Evolutionary conservation across 2,329 filamentous ascomycete genomes (phyloP).

Genomic region (Verticillium nonalfalfae): DNA sequence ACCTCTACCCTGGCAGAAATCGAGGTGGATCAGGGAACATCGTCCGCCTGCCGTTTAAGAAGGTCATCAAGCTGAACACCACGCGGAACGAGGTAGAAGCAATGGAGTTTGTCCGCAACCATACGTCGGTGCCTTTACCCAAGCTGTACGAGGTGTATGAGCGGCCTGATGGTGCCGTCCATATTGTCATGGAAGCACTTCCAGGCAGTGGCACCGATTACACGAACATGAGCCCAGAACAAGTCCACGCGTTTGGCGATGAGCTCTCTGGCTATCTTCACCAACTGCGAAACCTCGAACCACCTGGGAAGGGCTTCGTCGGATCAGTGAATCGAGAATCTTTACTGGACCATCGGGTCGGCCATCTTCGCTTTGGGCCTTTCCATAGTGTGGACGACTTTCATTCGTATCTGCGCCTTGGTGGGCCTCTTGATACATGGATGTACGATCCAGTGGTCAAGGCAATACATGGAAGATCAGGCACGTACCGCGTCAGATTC

Average conservation of each 20-base stretch:
- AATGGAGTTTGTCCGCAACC: too few relatives aligned
- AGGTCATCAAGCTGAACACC: too few relatives aligned
- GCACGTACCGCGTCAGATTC: conserved; percentile 29
- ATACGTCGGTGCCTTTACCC: too few relatives aligned
- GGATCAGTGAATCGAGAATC: conserved; percentile 13
- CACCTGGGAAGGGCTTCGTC: conserved; percentile 16
- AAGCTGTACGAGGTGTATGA: too few relatives aligned
- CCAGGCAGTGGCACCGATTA: too few relatives aligned
- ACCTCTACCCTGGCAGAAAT: too few relatives aligned
- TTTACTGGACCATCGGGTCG: conserved; percentile 10
- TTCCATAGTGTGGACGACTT: conserved; percentile 23
- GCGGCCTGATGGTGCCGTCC: too few relatives aligned
- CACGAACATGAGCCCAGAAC: conserved; percentile 1
- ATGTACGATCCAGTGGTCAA: conserved; percentile 24
- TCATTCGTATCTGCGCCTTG: conserved; percentile 20
- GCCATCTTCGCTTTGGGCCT: conserved; percentile 22
- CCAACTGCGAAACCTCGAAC: conserved; percentile 15
- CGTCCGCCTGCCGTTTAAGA: too few relatives aligned
- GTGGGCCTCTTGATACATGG: conserved; percentile 17
- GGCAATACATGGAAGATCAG: conserved; percentile 24
- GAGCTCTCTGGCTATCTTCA: conserved; percentile 15
- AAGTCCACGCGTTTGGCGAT: background rate
- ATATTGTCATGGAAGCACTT: too few relatives aligned
- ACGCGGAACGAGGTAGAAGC: too few relatives aligned
- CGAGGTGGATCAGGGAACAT: too few relatives aligned